Conservation (phyloP, 192 early-diverging fungal genomes). For the Rhizoclosmatium sp. region DNA sequence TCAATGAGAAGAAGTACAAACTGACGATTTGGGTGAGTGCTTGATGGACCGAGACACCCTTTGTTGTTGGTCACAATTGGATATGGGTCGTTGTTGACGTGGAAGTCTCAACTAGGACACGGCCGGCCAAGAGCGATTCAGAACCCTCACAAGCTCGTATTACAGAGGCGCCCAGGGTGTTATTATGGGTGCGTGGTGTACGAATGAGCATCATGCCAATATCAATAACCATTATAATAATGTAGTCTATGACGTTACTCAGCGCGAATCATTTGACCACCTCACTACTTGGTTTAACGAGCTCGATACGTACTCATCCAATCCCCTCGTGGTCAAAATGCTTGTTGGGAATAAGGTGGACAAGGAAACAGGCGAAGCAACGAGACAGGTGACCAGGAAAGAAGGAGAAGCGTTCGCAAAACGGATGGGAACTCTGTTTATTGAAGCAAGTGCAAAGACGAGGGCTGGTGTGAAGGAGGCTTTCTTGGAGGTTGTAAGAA, state of each 20-base stretch:
- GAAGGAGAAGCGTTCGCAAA: constrained; percentile 94
- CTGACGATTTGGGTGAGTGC: constrained; percentile 89
- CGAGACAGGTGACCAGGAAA: constrained; percentile 78
- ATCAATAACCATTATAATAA: neutral
- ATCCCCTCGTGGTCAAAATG: constrained; percentile 91
- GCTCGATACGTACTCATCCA: constrained; percentile 90
- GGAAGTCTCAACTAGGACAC: constrained; percentile 78
- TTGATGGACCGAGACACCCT: neutral
- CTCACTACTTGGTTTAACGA: constrained; percentile 96
- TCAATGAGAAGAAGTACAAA: constrained; percentile 91
- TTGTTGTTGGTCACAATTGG: neutral
- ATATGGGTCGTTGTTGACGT: neutral
- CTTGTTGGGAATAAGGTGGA: constrained; percentile 99
- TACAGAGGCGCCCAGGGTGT: constrained; percentile 99
- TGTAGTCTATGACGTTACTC: constrained; percentile 95
- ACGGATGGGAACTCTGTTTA: constrained; percentile 89
- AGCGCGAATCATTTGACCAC: constrained; percentile 91
- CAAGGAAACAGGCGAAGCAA: constrained; percentile 70
- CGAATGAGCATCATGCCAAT: constrained; percentile 2
- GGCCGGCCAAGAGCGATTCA: constrained; percentile 97
- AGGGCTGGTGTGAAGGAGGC: constrained; percentile 91
- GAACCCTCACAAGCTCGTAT: constrained; percentile 96
- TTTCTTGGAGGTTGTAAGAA: constrained; percentile 91
- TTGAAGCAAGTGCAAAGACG: constrained; percentile 97
- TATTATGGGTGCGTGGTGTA: constrained; percentile 75